Evolutionary conservation across 2,329 filamentous ascomycete genomes (phyloP).

Genomic region (Cryphonectria parasitica): DNA sequence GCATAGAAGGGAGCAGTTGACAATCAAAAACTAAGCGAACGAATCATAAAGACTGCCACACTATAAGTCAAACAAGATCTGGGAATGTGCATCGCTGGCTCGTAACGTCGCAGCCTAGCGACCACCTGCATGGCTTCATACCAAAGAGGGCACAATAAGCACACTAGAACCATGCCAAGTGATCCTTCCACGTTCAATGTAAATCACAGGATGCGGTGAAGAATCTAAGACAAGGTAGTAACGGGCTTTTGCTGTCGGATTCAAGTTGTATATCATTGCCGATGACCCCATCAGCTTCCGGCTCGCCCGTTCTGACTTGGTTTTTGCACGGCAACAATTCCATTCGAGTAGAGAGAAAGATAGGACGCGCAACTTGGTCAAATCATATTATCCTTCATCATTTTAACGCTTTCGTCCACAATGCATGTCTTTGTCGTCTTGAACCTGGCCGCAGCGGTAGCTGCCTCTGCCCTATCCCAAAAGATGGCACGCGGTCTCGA

Average conservation of each 20-base stretch:
- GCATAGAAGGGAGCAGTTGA: no score
- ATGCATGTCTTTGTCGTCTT: not conserved
- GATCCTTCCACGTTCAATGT: not conserved
- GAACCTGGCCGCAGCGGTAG: not conserved
- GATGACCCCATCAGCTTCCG: not conserved
- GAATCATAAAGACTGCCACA: not conserved
- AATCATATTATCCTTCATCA: not conserved
- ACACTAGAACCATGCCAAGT: slow-evolving; percentile 6
- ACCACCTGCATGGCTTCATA: not conserved
- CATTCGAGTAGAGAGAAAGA: not conserved
- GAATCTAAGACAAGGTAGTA: not conserved
- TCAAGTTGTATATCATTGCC: not conserved
- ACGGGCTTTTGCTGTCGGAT: not conserved
- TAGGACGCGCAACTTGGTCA: not conserved
- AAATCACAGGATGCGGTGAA: slow-evolving; percentile 4
- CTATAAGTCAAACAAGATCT: not conserved
- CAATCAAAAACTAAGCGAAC: no score
- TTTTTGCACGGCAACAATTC: not conserved
- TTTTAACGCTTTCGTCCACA: not conserved
- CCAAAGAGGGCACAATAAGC: not conserved
- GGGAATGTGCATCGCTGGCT: not conserved
- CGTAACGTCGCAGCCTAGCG: not conserved
- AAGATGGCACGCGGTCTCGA: not conserved
- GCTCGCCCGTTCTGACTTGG: not conserved
- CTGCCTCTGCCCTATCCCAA: not conserved